Conservation (phyloP, 139 green algal genomes). For the Medakamo hakoo region DNA sequence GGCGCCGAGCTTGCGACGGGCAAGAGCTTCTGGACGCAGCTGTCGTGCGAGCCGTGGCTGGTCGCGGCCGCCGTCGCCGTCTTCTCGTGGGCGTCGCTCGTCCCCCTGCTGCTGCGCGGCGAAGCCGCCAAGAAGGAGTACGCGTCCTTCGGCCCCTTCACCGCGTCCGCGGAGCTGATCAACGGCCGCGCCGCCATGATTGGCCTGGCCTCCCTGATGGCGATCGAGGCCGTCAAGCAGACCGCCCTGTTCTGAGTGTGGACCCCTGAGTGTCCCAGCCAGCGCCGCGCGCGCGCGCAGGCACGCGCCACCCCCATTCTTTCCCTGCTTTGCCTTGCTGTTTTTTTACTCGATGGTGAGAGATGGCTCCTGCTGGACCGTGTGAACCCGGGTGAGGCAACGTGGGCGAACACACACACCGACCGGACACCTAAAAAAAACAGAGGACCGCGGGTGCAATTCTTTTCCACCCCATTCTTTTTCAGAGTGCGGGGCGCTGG, state of each 20-base stretch:
- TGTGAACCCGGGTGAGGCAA: too few species aligned
- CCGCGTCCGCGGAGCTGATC: conserved; percentile 13
- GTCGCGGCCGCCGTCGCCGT: conserved; percentile 4
- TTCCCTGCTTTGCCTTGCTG: too few species aligned
- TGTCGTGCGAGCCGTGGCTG: conserved; percentile 1
- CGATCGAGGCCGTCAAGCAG: conserved; percentile 7
- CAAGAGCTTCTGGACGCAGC: conserved; percentile 32
- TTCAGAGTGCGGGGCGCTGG: too few species aligned
- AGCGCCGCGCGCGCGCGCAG: too few species aligned
- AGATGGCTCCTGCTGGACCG: too few species aligned
- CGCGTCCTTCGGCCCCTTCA: conserved; percentile 17
- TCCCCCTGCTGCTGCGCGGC: conserved; percentile 19
- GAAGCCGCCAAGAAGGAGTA: conserved; percentile 10
- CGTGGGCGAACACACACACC: too few species aligned
- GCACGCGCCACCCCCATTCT: too few species aligned
- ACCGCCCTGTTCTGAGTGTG: conserved; percentile 10
- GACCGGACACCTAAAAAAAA: too few species aligned
- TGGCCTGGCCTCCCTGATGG: conserved; percentile 7
- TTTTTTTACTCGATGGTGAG: background rate
- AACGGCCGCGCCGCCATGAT: conserved; percentile 17
- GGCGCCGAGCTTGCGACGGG: conserved; percentile 30
- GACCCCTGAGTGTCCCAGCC: too few species aligned
- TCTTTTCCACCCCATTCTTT: background rate
- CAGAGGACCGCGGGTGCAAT: too few species aligned
- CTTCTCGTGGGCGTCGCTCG: conserved; percentile 15